Conservation (phyloP, 2,329 filamentous ascomycete species). For the Magnaporthales sp. region DNA sequence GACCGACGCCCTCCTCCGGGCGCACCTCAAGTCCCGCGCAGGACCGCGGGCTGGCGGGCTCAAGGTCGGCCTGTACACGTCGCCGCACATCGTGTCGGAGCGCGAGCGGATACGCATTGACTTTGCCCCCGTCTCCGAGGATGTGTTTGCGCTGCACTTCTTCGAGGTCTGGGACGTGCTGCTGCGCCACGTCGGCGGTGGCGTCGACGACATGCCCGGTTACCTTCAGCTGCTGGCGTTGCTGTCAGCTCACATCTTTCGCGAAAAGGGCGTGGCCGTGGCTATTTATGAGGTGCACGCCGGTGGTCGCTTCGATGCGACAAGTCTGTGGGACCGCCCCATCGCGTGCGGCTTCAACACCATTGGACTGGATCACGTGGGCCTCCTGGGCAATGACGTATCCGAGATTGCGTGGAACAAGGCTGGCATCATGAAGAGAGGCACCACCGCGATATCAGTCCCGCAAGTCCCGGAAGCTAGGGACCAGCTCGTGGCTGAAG, state of each 20-base stretch:
- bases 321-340: slow-evolving; percentile 55
- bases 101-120: slow-evolving; percentile 1
- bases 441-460: slow-evolving; percentile 43
- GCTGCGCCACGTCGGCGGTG: slow-evolving; percentile 1
- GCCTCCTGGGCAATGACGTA: slow-evolving; percentile 51
- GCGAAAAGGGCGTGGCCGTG: neutral
- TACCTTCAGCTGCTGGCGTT: slow-evolving; percentile 6
- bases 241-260: slow-evolving; percentile 1
- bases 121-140: neutral
- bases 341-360: slow-evolving; percentile 53
- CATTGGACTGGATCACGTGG: slow-evolving; percentile 55
- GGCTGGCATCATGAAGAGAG: slow-evolving; percentile 57
- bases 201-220: slow-evolving; percentile 3
- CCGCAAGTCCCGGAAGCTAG: neutral
- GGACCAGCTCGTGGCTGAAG: slow-evolving; percentile 1
- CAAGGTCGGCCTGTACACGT: slow-evolving; percentile 5
- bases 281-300: slow-evolving; percentile 5
- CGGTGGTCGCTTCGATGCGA: slow-evolving; percentile 50
- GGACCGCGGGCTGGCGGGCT: neutral
- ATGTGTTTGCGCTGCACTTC: neutral
- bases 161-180: slow-evolving; percentile 4
- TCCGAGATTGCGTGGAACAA: slow-evolving; percentile 67
- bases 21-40: slow-evolving; percentile 1
- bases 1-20: slow-evolving; percentile 4
- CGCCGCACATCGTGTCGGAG: slow-evolving; percentile 1